Evolutionary conservation across 1,284 basidiomycete species (phyloP).

Genomic region (Irpex lacteus): DNA sequence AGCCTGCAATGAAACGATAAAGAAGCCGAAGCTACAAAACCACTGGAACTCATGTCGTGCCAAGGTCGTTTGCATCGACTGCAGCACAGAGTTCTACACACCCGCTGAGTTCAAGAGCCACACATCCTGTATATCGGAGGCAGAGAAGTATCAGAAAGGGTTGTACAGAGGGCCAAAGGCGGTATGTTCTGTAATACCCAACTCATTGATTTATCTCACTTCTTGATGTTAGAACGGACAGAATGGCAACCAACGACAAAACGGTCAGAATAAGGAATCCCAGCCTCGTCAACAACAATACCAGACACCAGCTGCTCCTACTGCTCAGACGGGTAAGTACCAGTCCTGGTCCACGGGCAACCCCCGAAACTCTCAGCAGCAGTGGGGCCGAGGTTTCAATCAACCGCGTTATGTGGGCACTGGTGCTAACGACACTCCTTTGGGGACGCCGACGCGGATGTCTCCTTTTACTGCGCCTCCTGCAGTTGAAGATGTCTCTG

Average conservation of each 20-base stretch:
- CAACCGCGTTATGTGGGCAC: constrained; percentile 38
- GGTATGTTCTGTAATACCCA: constrained; percentile 16
- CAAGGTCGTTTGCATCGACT: constrained; percentile 87
- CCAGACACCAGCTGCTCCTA: constrained; percentile 6
- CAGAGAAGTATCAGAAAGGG: constrained; percentile 87
- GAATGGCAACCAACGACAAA: neutral
- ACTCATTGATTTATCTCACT: constrained; percentile 15
- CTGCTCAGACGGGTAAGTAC: constrained; percentile 24
- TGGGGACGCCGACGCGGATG: constrained; percentile 60
- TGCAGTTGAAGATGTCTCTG: constrained; percentile 8
- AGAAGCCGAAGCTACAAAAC: constrained; percentile 87
- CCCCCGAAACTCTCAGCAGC: constrained; percentile 1
- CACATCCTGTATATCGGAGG: constrained; percentile 84
- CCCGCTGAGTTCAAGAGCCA: constrained; percentile 80
- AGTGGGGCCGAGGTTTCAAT: constrained; percentile 19
- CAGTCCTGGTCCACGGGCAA: constrained; percentile 18
- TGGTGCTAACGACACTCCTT: constrained; percentile 66
- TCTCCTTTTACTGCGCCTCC: constrained; percentile 33
- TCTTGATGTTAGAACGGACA: neutral
- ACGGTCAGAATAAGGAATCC: neutral
- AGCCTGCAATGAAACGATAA: constrained; percentile 83
- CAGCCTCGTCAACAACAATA: constrained; percentile 1
- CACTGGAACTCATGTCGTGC: constrained; percentile 60
- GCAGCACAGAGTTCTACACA: constrained; percentile 74
- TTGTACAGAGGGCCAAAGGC: constrained; percentile 78